A percentile compares a stretch with the other conserved stretches of the same genome.
phyloP scores from a whole-genome alignment of 23 red algal genomes.

The Gracilaria caudata region DNA sequence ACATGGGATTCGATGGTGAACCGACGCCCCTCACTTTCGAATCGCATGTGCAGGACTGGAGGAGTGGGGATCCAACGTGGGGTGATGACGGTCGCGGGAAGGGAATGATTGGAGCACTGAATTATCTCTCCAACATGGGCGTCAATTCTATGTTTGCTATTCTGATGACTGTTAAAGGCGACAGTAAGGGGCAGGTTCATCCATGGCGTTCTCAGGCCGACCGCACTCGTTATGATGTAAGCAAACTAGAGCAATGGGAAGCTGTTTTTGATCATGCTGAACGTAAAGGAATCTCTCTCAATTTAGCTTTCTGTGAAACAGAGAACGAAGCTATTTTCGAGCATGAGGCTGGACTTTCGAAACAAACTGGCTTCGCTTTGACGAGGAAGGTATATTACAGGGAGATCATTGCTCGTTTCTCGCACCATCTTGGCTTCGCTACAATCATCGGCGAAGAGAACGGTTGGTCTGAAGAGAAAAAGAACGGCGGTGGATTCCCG shows the following conservation, averaged over 20 bases:
- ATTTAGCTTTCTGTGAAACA: slow-evolving; percentile 52
- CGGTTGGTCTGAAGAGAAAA: slow-evolving; percentile 41
- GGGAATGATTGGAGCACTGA: slow-evolving; percentile 51
- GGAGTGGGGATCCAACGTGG: slow-evolving; percentile 37
- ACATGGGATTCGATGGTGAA: slow-evolving; percentile 40
- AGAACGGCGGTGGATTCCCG: slow-evolving; percentile 34
- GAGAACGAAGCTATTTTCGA: slow-evolving; percentile 64
- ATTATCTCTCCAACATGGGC: slow-evolving; percentile 54
- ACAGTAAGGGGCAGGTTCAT: slow-evolving; percentile 53
- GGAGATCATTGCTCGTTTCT: slow-evolving; percentile 71
- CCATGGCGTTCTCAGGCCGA: slow-evolving; percentile 35
- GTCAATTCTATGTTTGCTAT: slow-evolving; percentile 58
- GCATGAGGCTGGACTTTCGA: slow-evolving; percentile 36
- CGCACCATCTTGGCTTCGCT: slow-evolving; percentile 48
- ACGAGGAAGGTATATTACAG: slow-evolving; percentile 56
- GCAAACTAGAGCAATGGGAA: slow-evolving; percentile 67
- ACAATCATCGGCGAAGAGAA: slow-evolving; percentile 70
- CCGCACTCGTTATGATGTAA: slow-evolving; percentile 48
- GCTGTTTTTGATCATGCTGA: slow-evolving; percentile 57
- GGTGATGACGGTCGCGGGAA: slow-evolving; percentile 21
- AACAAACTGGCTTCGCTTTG: slow-evolving; percentile 31
- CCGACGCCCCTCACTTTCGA: slow-evolving; percentile 10
- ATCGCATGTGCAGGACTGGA: slow-evolving; percentile 60
- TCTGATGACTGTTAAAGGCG: slow-evolving; percentile 48
- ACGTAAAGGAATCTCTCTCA: slow-evolving; percentile 49